Conservation (phyloP, 129 eudicot genomes). For the Pseudognaphalium luteoalbum region DNA sequence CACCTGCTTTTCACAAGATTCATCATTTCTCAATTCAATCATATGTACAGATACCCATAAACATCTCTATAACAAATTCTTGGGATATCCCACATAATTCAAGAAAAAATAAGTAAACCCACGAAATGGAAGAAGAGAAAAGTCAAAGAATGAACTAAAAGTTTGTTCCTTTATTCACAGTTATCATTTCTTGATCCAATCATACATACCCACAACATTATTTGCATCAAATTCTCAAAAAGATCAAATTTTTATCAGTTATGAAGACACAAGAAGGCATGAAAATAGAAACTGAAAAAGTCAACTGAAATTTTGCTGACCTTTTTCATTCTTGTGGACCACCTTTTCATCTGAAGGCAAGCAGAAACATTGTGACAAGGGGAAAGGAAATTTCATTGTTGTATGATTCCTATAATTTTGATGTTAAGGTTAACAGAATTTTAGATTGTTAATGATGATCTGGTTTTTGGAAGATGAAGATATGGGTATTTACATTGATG, state of each 20-base stretch:
- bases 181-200: constrained; percentile 7
- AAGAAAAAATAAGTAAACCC: constrained; percentile 16
- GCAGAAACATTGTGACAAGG: constrained; percentile 41
- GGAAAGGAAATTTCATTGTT: constrained; percentile 41
- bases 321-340: constrained; percentile 28
- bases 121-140: background rate
- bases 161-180: background rate
- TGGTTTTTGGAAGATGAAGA: constrained; percentile 19
- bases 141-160: background rate
- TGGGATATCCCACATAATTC: background rate
- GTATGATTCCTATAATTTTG: background rate
- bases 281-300: constrained; percentile 5
- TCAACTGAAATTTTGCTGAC: constrained; percentile 27
- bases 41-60: background rate
- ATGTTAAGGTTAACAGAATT: background rate
- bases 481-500: constrained; percentile 7
- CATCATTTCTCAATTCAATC: constrained; percentile 15
- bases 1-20: constrained; percentile 46
- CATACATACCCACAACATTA: constrained; percentile 11
- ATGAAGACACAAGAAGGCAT: constrained; percentile 16
- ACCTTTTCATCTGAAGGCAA: constrained; percentile 32
- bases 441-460: constrained; percentile 13
- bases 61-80: background rate
- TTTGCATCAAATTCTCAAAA: constrained; percentile 1
- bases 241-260: background rate